Evolutionary conservation across 2,329 filamentous ascomycete genomes (phyloP).

Genomic region (Paradendryphiella salina): DNA sequence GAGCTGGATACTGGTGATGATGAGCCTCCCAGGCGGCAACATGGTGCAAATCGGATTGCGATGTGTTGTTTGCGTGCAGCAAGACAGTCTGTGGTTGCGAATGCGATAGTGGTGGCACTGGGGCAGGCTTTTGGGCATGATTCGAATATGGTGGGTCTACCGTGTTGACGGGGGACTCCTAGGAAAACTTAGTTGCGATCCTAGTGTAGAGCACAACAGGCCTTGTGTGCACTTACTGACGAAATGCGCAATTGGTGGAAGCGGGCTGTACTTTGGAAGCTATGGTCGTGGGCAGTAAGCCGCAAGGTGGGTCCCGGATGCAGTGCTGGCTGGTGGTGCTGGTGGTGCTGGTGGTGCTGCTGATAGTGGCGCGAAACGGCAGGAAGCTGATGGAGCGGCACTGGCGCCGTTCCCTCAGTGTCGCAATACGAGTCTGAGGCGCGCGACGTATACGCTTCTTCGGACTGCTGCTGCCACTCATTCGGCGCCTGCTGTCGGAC

Average conservation of each 20-base stretch:
- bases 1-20: conserved; percentile 22
- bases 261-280: conserved; percentile 21
- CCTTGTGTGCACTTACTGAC: conserved; percentile 27
- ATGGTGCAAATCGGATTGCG: conserved; percentile 23
- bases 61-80: conserved; percentile 17
- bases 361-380: conserved; percentile 22
- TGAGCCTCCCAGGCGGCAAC: conserved; percentile 23
- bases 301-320: conserved; percentile 1
- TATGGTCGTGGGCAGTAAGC: conserved; percentile 15
- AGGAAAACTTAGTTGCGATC: conserved; percentile 23
- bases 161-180: conserved; percentile 28
- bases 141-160: conserved; percentile 31
- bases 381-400: conserved; percentile 12
- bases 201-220: conserved; percentile 15
- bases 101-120: conserved; percentile 29
- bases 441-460: conserved; percentile 24
- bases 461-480: conserved; percentile 23
- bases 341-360: conserved; percentile 16
- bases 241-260: conserved; percentile 25
- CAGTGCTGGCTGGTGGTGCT: conserved; percentile 11
- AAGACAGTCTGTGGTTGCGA: conserved; percentile 20
- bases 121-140: conserved; percentile 24
- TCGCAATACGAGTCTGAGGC: conserved; percentile 25
- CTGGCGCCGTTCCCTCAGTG: conserved; percentile 17
- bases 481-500: conserved; percentile 18